These are phyloP conservation scores for Globisporangium barbulae DNA, from an alignment of 352 stramenopile species.

Conservation along the genomic window DNA sequence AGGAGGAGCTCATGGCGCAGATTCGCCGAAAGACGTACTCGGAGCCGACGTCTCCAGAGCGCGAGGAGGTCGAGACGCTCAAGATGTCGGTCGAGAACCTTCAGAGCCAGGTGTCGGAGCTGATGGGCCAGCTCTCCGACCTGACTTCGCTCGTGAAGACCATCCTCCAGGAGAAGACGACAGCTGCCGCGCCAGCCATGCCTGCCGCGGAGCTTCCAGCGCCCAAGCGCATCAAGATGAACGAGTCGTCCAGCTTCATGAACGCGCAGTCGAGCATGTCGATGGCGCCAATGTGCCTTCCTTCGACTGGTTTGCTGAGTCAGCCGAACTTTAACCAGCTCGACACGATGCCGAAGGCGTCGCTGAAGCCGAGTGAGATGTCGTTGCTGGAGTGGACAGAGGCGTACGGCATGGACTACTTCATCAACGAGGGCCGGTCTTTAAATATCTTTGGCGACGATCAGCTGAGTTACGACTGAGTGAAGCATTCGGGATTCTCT, in stretches of 20 bases:
- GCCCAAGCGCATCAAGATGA: conserved; percentile 45
- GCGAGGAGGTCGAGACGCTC: conserved; percentile 72
- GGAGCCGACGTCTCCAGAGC: conserved; percentile 69
- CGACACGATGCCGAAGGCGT: conserved; percentile 37
- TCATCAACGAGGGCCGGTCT: conserved; percentile 58
- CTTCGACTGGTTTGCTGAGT: conserved; percentile 16
- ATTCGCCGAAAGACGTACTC: conserved; percentile 89
- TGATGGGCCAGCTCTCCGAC: conserved; percentile 76
- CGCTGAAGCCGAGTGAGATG: conserved; percentile 55
- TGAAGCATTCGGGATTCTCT: not conserved
- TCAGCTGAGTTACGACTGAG: conserved; percentile 46
- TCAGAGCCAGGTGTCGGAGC: conserved; percentile 66
- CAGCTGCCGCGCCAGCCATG: conserved; percentile 1
- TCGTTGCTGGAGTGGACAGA: conserved; percentile 79
- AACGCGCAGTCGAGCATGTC: not conserved
- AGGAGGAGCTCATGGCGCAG: conserved; percentile 82
- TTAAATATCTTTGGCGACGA: conserved; percentile 65
- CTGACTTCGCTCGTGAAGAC: conserved; percentile 73
- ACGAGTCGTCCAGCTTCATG: not conserved
- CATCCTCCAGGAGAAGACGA: conserved; percentile 53
- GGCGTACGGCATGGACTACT: conserved; percentile 74
- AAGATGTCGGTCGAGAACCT: conserved; percentile 75
- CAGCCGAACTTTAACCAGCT: conserved; percentile 25
- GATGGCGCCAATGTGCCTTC: conserved; percentile 5
- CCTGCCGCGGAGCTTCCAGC: conserved; percentile 19